Base-by-base conservation (phyloP, 331 rosid species). In the Quercus lobata region DNA sequence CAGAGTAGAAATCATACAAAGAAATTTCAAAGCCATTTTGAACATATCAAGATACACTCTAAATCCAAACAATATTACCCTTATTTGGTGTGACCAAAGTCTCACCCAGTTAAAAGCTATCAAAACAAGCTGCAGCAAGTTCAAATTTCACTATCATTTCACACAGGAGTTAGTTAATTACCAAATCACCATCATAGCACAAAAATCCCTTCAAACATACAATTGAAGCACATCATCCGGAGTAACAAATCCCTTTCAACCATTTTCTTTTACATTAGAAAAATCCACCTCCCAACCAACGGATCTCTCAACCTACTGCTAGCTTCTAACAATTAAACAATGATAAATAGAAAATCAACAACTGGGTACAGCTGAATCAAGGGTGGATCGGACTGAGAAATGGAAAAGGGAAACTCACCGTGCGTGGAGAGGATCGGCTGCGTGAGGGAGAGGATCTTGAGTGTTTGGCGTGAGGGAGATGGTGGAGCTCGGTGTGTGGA, bases 241-340 rank as follows among this genome's bases (percentile, higher is more conserved):
- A 63, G 32, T n/a, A 58, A 52, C 35, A 57, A 69, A 24, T 19
- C 62, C 7, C 82, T 52, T 34, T 37, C 41, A 54, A 63, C 75
- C 54, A 32, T 73, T 83, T 22, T 44, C 24, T 68, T 44, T 8
- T 35, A 55, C 41, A 65, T 71, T 22, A n/a, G 22, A 61, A 79
- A 46, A 49, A 74, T 32, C 30, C 35, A 78, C 58, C 73, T 49
- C 57, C 57, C 56, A 74, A 11, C 29, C 34, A 57, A 62, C 87
- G 81, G 92, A 86, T 90, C 91, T 81, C 83, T 66, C 71, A 77
- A 35, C 75, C 76, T 44, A 80, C 82, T 46, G 55, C 49, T 3
- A 80, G 62, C 12, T 57, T 29, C 17, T 15, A 15, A 65, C 1
- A 55, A 69, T 3, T 55, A 21, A 74, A 8, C 78, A 25, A 84